Conservation (phyloP, 257 asterid species). For the Solanum piurae region DNA sequence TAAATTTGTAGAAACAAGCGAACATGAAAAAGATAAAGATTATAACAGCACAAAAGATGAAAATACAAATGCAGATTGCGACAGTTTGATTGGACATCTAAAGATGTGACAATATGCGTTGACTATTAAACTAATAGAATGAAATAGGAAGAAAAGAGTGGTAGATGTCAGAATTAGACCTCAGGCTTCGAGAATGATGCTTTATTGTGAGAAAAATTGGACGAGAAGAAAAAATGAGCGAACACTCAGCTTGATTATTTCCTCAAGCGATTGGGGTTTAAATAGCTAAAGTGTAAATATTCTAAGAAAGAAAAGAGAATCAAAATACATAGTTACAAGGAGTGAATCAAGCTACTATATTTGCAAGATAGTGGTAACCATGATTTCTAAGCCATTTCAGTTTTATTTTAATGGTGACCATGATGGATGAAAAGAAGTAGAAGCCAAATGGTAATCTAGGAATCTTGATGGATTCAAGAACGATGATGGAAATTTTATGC, state of each 20-base stretch:
- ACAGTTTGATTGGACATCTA: neutral
- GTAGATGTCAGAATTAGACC: neutral
- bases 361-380: neutral
- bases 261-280: neutral
- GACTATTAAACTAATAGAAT: neutral
- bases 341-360: neutral
- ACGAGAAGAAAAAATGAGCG: neutral
- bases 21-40: neutral
- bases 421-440: neutral
- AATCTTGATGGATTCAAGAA: neutral
- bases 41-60: neutral
- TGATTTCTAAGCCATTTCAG: neutral
- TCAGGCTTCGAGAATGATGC: neutral
- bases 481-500: neutral
- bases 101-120: neutral
- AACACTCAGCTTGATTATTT: neutral
- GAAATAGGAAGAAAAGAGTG: neutral
- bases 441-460: neutral
- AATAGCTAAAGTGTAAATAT: neutral
- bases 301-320: neutral
- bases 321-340: neutral
- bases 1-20: neutral
- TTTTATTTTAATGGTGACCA: neutral
- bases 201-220: neutral
- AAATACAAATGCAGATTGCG: neutral